phyloP scores from a whole-genome alignment of 352 stramenopile genomes.

The Globisporangium perplexum region DNA sequence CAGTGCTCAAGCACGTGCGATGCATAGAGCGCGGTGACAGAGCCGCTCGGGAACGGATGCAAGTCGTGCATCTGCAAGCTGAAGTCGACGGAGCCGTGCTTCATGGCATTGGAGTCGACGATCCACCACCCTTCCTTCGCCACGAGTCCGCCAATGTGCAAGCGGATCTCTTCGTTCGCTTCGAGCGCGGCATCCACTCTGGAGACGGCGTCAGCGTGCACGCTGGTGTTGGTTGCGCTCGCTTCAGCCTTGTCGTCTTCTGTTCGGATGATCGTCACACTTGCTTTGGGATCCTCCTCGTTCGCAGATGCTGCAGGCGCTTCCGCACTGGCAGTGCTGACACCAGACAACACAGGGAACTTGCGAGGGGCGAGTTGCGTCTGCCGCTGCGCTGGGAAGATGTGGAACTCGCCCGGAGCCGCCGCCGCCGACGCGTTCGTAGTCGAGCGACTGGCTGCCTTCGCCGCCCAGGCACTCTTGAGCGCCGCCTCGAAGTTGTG shows the following conservation, averaged over 20 bases:
- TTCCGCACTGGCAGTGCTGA: constrained; percentile 10
- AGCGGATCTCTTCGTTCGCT: constrained; percentile 26
- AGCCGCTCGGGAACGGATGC: constrained; percentile 52
- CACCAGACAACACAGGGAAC: constrained; percentile 32
- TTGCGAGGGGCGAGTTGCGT: constrained; percentile 16
- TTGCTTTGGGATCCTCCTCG: background rate
- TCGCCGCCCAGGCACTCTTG: constrained; percentile 39
- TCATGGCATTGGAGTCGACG: constrained; percentile 44
- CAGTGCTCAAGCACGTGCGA: constrained; percentile 77
- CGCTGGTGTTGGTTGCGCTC: constrained; percentile 13
- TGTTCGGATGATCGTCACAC: background rate
- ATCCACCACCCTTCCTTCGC: constrained; percentile 53
- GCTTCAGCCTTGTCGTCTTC: background rate
- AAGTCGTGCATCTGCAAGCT: constrained; percentile 62
- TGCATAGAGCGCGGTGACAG: constrained; percentile 56
- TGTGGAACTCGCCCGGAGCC: constrained; percentile 19
- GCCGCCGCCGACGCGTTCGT: background rate
- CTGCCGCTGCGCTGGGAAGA: constrained; percentile 27
- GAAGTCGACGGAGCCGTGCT: constrained; percentile 45
- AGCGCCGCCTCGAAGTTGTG: constrained; percentile 40
- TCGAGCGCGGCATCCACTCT: constrained; percentile 25
- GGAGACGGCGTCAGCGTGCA: constrained; percentile 31
- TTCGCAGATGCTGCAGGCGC: too few relatives aligned
- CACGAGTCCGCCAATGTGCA: constrained; percentile 59
- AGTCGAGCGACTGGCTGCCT: constrained; percentile 10